These are phyloP conservation scores for Tricholoma terreum DNA, from an alignment of 768 basidiomycete genomes.

Conservation along the genomic window DNA sequence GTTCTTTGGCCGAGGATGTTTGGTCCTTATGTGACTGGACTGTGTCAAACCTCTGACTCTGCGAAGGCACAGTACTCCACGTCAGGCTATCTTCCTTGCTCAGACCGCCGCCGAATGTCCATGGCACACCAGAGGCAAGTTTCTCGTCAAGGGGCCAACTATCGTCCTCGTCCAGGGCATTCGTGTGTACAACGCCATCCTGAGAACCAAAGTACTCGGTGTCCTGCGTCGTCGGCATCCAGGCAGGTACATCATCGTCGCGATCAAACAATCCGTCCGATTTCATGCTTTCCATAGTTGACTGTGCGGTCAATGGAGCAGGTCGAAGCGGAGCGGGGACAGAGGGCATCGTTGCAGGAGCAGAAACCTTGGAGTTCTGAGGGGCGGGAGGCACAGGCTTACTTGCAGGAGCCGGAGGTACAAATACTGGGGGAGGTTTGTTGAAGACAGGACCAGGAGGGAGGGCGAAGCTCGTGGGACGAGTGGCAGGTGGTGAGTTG, in stretches of 20 bases:
- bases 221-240: constrained; percentile 62
- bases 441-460: constrained; percentile 55
- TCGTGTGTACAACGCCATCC: constrained; percentile 26
- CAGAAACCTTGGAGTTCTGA: not conserved
- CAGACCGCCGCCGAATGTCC: constrained; percentile 54
- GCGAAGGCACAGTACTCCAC: constrained; percentile 69
- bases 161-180: constrained; percentile 55
- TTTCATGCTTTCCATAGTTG: constrained; percentile 49
- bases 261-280: constrained; percentile 52
- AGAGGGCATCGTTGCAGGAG: constrained; percentile 12
- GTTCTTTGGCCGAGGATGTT: not conserved
- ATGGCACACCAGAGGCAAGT: constrained; percentile 50
- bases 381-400: not conserved
- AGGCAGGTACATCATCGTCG: constrained; percentile 38
- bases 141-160: constrained; percentile 78
- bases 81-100: constrained; percentile 68
- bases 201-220: constrained; percentile 46
- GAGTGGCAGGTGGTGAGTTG: constrained; percentile 47
- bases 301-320: constrained; percentile 45
- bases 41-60: constrained; percentile 49
- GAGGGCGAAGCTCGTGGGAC: constrained; percentile 29
- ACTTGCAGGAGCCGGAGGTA: constrained; percentile 35
- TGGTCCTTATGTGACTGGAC: constrained; percentile 20
- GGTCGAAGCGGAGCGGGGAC: constrained; percentile 25
- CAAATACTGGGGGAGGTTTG: constrained; percentile 51